phyloP scores from a whole-genome alignment of 306 rosid genomes.

The Boehmeria nivea region DNA sequence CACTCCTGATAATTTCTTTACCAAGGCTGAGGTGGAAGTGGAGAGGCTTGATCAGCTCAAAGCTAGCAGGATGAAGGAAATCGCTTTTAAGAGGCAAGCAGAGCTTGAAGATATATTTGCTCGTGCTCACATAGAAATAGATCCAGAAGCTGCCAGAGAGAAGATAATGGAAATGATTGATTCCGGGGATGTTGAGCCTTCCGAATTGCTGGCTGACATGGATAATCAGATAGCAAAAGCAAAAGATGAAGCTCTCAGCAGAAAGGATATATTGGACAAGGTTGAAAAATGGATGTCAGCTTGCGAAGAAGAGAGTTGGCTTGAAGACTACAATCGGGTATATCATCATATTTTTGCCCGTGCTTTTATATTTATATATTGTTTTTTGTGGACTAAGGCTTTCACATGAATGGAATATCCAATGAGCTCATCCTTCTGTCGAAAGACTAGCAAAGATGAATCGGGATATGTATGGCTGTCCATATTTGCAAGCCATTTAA shows the following conservation, averaged over 20 bases:
- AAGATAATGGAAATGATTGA: slow-evolving; percentile 81
- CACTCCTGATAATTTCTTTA: neutral
- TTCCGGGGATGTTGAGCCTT: slow-evolving; percentile 77
- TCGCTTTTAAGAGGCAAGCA: slow-evolving; percentile 88
- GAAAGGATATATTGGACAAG: slow-evolving; percentile 97
- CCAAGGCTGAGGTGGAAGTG: slow-evolving; percentile 96
- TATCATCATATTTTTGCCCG: neutral
- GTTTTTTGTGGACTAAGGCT: neutral
- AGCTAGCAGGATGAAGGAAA: slow-evolving; percentile 98
- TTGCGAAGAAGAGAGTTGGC: slow-evolving; percentile 99
- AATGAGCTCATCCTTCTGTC: neutral
- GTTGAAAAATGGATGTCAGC: slow-evolving; percentile 99
- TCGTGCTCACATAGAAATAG: slow-evolving; percentile 81
- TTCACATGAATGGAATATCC: neutral
- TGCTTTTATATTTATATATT: too few relatives aligned
- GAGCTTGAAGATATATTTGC: slow-evolving; percentile 90
- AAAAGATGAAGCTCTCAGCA: slow-evolving; percentile 86
- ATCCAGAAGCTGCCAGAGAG: slow-evolving; percentile 84
- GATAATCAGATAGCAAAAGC: slow-evolving; percentile 89
- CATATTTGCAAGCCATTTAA: slow-evolving; percentile 1
- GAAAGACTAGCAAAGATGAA: neutral
- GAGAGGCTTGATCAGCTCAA: slow-evolving; percentile 97
- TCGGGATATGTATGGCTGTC: neutral
- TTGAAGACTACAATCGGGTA: slow-evolving; percentile 98
- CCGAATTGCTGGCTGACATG: slow-evolving; percentile 90